Conservation (phyloP, 148 eudicot species). For the Amaranthus hypochondriacus region DNA sequence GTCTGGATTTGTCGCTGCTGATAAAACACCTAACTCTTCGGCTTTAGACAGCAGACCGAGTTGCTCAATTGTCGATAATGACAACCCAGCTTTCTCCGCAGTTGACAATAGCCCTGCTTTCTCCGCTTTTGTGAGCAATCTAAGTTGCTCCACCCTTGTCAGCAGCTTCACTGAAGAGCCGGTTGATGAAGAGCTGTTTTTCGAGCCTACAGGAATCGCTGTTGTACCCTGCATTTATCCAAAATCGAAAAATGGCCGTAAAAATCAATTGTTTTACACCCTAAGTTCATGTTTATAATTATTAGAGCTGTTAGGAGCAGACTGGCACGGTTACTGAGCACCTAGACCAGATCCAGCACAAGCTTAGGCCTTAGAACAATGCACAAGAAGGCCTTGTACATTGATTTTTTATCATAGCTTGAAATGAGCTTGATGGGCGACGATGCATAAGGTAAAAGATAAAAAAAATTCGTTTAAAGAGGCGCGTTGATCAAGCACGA, state of each 20-base stretch:
- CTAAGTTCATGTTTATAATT: too few relatives aligned
- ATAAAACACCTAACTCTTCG: conserved; percentile 75
- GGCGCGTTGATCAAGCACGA: too few relatives aligned
- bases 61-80: conserved; percentile 63
- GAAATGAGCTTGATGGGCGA: neutral
- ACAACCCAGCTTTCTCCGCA: conserved; percentile 69
- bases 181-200: conserved; percentile 19
- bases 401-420: neutral
- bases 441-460: too few relatives aligned
- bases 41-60: conserved; percentile 87
- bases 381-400: too few relatives aligned
- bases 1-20: conserved; percentile 80
- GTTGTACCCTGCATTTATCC: conserved; percentile 32
- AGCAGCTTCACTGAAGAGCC: conserved; percentile 56
- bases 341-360: too few relatives aligned
- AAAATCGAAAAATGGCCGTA: neutral
- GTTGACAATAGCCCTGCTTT: conserved; percentile 80
- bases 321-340: too few relatives aligned
- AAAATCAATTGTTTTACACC: too few relatives aligned
- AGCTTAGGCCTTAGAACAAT: too few relatives aligned
- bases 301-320: too few relatives aligned
- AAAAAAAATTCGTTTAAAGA: too few relatives aligned
- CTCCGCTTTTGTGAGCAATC: conserved; percentile 90
- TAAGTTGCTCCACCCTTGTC: conserved; percentile 83
- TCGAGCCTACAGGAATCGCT: conserved; percentile 36